A percentile compares a stretch with the other conserved stretches of the same genome.
These are phyloP conservation scores for Ophiostoma sp. DNA, from an alignment of 2,329 filamentous ascomycete genomes.

Conservation along the genomic window DNA sequence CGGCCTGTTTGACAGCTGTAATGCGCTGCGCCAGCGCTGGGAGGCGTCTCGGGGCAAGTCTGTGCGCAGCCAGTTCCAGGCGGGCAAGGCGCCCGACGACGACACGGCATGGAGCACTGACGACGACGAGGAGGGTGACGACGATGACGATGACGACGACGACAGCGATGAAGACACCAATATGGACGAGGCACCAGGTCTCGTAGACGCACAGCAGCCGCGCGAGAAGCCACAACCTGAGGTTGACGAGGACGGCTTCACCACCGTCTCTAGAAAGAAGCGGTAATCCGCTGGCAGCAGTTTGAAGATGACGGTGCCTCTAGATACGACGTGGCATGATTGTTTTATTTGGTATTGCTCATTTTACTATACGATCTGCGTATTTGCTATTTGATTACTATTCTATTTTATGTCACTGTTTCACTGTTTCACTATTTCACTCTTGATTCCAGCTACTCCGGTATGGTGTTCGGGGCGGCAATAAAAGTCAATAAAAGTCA, in stretches of 20 bases:
- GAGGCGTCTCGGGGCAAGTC: conserved; percentile 56
- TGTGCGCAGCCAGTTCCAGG: conserved; percentile 50
- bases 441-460: not conserved
- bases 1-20: conserved; percentile 61
- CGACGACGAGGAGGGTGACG: conserved; percentile 49
- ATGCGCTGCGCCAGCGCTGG: conserved; percentile 59
- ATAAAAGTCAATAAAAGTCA: not conserved
- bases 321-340: not conserved
- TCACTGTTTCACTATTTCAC: not conserved
- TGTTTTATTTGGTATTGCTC: not conserved
- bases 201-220: conserved; percentile 38
- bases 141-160: conserved; percentile 43
- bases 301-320: not conserved
- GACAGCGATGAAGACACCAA: conserved; percentile 43
- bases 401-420: not conserved
- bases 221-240: conserved; percentile 64
- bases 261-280: conserved; percentile 66
- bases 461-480: not conserved
- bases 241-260: conserved; percentile 78
- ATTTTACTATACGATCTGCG: not conserved
- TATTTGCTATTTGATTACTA: not conserved
- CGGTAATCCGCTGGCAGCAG: conserved; percentile 35
- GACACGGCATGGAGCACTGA: conserved; percentile 59
- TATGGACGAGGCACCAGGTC: conserved; percentile 63
- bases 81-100: conserved; percentile 50